Base-by-base conservation (phyloP, 306 rosid genomes). In the Castanea crenata region DNA sequence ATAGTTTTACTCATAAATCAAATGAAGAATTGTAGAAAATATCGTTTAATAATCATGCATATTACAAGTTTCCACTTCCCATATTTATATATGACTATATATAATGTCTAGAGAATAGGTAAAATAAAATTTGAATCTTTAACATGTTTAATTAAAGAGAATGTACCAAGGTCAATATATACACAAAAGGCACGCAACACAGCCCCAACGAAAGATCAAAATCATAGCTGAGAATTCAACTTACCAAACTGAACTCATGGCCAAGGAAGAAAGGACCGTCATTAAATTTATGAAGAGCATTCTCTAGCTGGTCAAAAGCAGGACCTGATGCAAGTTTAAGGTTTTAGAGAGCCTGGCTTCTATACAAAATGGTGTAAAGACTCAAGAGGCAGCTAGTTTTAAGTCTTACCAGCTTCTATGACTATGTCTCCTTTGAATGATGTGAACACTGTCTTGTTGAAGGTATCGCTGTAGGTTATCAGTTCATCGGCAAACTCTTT, bases 181-280 rank as follows among this genome's bases (percentile, higher is more conserved):
- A 12, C 4, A 61, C 13, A 58, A 21, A 58, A 8, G 29, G 9
- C 23, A 62, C 3, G 7, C n/a, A 62, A 16, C 2, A 2, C 69
- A 27, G 35, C 69, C 2, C 55, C 55, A 1, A 76, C 20, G 41
- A 55, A 38, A 69, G 49, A 6, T 7, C 25, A 19, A 71, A 41
- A 41, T 6, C 8, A 55, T 23, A 56, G 4, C 21, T 20, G 10
- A 1, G 15, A 8, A 73, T 15, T 56, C 54, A 31, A 89, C 87
- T 85, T 76, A 91, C 98, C 92, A 73, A 79, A 73, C 98, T 91
- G 49, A 93, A 78, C 62, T 32, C 35, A 32, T 86, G 87, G 23
- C 97, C 97, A 34, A 93, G 86, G 74, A 93, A 56, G 87, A 87
- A 89, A 44, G 98, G 95, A 3, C 97, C 96, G 38, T 90, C 95